Evolutionary conservation across 2,329 filamentous ascomycete species (phyloP), one percentile per base, ranked within the genome.

Genomic region (Pestalotiopsis sp.): DNA sequence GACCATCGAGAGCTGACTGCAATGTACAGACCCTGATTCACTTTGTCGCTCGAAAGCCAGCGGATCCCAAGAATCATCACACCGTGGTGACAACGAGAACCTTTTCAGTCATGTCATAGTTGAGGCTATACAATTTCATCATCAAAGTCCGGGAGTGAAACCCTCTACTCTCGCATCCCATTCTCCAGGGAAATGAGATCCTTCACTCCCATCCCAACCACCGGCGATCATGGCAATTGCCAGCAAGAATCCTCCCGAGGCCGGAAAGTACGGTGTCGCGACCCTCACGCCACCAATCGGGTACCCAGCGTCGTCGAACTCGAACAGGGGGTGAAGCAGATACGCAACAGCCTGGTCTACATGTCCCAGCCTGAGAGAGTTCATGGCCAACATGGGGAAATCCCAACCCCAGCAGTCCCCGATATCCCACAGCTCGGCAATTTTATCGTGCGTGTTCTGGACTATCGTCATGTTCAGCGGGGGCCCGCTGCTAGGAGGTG

Each of bases 201-300:
- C 83, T n/a, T 80, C 79, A 60, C 73, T 74, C 1, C 81, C 84
- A 71, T 88, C 85, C 86, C 86, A 88, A 0, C 84, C 86, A 1
- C 84, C 85, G 11, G 84, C 83, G 82, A 88, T 83, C 85, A 88
- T 87, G 2, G 83, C 86, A 67, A 85, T 78, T 0, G 84, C 85
- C 39, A 86, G 73, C 71, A 89, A 70, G 68, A 89, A 76, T 1
- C 81, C 81, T 2, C 83, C 81, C 44, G 81, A 80, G 22, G 82
- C 82, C 0, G 86, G 86, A 67, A 89, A 87, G 74, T 89, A 89
- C 10, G 86, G 87, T 35, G 86, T 88, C 1, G 86, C 81, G 9
- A 88, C 86, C 56, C 83, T 79, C 4, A 79, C 77, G 0, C 85
- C 85, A 5, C 86, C 86, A 4, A 85, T 75, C 0, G 85, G 82